Conservation (phyloP, 2,329 filamentous ascomycete genomes). For the Tolypocladium tropicale region DNA sequence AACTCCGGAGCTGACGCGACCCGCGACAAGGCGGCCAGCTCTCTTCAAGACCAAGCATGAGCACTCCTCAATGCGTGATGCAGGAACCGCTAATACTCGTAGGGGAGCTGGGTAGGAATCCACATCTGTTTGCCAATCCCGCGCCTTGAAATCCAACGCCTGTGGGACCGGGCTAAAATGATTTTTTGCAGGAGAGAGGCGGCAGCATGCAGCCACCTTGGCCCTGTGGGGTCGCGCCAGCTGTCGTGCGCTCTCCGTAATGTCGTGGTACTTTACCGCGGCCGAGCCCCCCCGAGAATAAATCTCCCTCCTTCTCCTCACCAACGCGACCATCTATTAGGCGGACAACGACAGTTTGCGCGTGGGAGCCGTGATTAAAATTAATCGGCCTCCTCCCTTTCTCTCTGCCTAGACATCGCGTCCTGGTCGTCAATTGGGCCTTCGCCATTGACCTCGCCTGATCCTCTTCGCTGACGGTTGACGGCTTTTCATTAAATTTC, state of each 20-base stretch:
- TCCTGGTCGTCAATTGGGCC: not conserved
- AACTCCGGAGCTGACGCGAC: not conserved
- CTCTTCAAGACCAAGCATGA: not conserved
- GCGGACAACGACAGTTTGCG: not conserved
- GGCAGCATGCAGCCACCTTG: not conserved
- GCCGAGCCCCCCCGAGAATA: not conserved
- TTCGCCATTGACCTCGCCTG: not conserved
- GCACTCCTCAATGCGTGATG: not conserved
- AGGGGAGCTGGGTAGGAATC: too few relatives aligned
- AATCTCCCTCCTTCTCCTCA: not conserved
- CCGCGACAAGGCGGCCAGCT: not conserved
- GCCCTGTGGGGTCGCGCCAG: not conserved
- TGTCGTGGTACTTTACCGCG: not conserved
- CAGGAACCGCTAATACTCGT: too few relatives aligned
- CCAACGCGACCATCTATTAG: not conserved
- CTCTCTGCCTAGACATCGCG: not conserved
- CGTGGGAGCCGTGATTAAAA: not conserved
- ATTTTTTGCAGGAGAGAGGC: not conserved
- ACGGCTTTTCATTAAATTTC: not conserved
- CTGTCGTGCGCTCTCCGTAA: not conserved
- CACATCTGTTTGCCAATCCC: not conserved
- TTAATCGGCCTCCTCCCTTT: not conserved
- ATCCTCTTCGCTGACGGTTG: not conserved
- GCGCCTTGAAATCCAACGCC: not conserved
- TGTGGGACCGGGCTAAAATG: not conserved